A percentile compares a stretch with the other conserved stretches of the same genome.
These are phyloP conservation scores for Porogramme epimiltina DNA, from an alignment of 1,284 basidiomycete species.

Conservation along the genomic window DNA sequence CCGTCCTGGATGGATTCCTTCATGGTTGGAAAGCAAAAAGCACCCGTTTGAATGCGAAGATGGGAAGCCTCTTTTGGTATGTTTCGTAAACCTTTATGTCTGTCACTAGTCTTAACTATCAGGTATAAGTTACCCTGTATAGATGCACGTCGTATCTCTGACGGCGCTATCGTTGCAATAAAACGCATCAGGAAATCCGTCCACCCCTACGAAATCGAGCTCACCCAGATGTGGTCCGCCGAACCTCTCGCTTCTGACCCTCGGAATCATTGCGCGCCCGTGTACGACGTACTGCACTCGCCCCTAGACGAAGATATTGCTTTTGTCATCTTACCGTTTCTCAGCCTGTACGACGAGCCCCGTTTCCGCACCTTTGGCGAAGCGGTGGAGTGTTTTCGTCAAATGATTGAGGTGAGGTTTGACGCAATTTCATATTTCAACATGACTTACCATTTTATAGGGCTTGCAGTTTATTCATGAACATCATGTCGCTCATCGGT, in stretches of 20 bases:
- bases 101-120: not conserved
- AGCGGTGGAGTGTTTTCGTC: conserved; percentile 29
- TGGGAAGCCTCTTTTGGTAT: not conserved
- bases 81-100: not conserved
- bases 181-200: not conserved
- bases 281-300: conserved; percentile 27
- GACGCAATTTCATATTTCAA: not conserved
- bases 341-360: conserved; percentile 24
- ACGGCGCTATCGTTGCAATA: conserved; percentile 11
- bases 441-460: conserved; percentile 6
- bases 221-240: conserved; percentile 20
- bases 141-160: conserved; percentile 9
- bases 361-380: conserved; percentile 29
- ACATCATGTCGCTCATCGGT: conserved; percentile 28
- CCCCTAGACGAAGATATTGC: conserved; percentile 13
- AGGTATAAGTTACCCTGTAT: conserved; percentile 7
- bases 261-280: conserved; percentile 29
- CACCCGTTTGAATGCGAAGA: conserved; percentile 8
- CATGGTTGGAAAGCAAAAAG: conserved; percentile 8
- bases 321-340: conserved; percentile 31
- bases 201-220: conserved; percentile 16
- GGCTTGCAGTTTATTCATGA: conserved; percentile 27
- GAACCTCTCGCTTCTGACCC: conserved; percentile 19
- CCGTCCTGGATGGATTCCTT: conserved; percentile 16
- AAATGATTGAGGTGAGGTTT: conserved; percentile 31